Conservation (phyloP, 2,329 filamentous ascomycete species). For the Talaromyces albobiverticillius region DNA sequence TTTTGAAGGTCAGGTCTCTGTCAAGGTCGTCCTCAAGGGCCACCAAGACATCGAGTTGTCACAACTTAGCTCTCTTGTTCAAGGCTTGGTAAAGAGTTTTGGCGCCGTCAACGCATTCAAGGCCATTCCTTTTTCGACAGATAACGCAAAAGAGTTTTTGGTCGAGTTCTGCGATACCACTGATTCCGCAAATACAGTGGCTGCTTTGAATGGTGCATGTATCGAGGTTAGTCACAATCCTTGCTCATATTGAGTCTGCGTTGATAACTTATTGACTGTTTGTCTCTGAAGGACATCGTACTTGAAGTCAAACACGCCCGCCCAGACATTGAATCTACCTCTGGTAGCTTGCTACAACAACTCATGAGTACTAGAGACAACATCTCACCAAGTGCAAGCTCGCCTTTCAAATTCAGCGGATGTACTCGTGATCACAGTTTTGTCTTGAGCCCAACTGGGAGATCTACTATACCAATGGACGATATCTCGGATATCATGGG, state of each 20-base stretch:
- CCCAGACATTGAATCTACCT: slow-evolving; percentile 26
- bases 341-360: slow-evolving; percentile 7
- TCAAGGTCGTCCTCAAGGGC: slow-evolving; percentile 47
- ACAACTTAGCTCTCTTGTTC: slow-evolving; percentile 48
- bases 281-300: slow-evolving; percentile 25
- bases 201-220: slow-evolving; percentile 33
- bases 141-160: slow-evolving; percentile 33
- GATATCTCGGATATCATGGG: slow-evolving; percentile 30
- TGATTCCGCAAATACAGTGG: slow-evolving; percentile 33
- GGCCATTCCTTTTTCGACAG: slow-evolving; percentile 25
- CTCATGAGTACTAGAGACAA: slow-evolving; percentile 7
- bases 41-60: slow-evolving; percentile 17
- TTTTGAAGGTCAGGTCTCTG: slow-evolving; percentile 56
- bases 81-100: slow-evolving; percentile 34
- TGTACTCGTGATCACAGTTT: slow-evolving; percentile 10
- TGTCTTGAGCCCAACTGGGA: slow-evolving; percentile 36
- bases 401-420: slow-evolving; percentile 2
- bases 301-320: slow-evolving; percentile 29
- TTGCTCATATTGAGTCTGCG: not conserved
- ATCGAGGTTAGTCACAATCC: slow-evolving; percentile 27
- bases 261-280: slow-evolving; percentile 1
- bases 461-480: slow-evolving; percentile 37
- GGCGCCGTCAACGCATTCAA: slow-evolving; percentile 38
- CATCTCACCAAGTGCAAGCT: slow-evolving; percentile 3
- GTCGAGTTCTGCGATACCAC: slow-evolving; percentile 40